Conservation (phyloP, 768 basidiomycete genomes). For the Cubamyces lactineus region DNA sequence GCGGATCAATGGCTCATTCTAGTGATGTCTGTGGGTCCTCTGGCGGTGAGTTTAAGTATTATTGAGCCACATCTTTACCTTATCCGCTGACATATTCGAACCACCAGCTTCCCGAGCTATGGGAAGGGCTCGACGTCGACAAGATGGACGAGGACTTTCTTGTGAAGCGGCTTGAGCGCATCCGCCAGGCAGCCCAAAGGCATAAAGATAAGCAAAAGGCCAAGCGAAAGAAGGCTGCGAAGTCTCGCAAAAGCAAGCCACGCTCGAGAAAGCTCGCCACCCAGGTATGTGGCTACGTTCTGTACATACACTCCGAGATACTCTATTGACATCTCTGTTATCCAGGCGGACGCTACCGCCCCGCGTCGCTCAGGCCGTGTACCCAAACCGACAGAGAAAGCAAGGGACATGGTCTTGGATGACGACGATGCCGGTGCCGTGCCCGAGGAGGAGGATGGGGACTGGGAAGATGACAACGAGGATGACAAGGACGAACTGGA, state of each 20-base stretch:
- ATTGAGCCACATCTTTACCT: too few relatives aligned
- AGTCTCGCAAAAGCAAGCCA: too few relatives aligned
- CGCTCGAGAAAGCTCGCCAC: too few relatives aligned
- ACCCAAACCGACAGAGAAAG: not conserved
- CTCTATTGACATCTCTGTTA: not conserved
- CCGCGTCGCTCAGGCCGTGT: not conserved
- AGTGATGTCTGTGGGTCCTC: constrained; percentile 34
- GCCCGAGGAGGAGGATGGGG: not conserved
- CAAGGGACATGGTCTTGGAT: constrained; percentile 7
- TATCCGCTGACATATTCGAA: not conserved
- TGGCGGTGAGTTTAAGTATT: constrained; percentile 31
- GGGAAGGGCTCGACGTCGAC: not conserved
- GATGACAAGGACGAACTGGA: not conserved
- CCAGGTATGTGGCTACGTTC: not conserved
- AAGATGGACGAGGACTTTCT: too few relatives aligned
- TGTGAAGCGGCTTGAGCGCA: too few relatives aligned
- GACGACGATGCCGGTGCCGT: constrained; percentile 5
- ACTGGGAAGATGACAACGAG: not conserved
- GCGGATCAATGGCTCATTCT: constrained; percentile 34
- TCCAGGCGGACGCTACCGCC: not conserved
- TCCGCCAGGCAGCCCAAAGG: too few relatives aligned
- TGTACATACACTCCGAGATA: too few relatives aligned
- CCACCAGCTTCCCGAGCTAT: not conserved
- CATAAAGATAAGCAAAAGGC: too few relatives aligned
- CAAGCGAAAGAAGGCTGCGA: too few relatives aligned